These are phyloP conservation scores for Euryodendron excelsum DNA, from an alignment of 148 eudicot species.

Conservation along the genomic window DNA sequence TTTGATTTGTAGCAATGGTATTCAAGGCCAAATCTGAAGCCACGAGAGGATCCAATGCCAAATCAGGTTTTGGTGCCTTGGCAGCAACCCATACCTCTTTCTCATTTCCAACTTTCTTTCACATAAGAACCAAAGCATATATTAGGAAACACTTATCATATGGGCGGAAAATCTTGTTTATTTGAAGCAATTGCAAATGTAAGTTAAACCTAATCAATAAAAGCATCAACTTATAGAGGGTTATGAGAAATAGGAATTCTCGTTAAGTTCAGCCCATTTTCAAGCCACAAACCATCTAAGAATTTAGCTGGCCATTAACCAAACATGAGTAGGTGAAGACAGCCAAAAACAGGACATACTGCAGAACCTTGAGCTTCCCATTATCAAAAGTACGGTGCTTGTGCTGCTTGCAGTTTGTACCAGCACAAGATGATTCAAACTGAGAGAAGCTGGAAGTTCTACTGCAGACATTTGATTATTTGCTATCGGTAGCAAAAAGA, in stretches of 20 bases:
- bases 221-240: background rate
- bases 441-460: background rate
- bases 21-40: conserved; percentile 21
- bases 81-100: conserved; percentile 41
- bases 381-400: background rate
- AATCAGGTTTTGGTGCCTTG: conserved; percentile 28
- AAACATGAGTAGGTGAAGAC: background rate
- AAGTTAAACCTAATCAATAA: background rate
- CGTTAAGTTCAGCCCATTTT: background rate
- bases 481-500: background rate
- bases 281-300: background rate
- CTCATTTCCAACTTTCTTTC: conserved; percentile 40
- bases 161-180: background rate
- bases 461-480: background rate
- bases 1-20: conserved; percentile 28
- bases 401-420: background rate
- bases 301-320: background rate
- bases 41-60: conserved; percentile 26
- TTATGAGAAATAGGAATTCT: background rate
- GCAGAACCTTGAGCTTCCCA: too few species aligned
- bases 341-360: too few species aligned
- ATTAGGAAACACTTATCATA: background rate
- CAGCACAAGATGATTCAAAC: background rate
- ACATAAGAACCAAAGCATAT: conserved; percentile 1
- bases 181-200: background rate